Base-by-base conservation (phyloP, 139 green algal species). In the Mychonastes homosphaera region DNA sequence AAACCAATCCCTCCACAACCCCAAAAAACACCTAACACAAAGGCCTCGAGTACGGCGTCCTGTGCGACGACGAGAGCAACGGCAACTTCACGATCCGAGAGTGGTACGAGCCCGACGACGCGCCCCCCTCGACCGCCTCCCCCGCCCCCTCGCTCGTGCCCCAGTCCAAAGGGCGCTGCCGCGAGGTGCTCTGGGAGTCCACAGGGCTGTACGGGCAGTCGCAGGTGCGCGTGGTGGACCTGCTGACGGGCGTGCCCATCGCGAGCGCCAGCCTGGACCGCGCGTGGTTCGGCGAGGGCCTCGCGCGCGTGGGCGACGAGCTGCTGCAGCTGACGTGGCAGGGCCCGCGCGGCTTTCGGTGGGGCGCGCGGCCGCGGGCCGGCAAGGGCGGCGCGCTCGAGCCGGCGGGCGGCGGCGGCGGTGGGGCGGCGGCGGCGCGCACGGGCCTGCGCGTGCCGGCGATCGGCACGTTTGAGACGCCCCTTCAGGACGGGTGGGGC, bases 401-500 rank as follows among this genome's bases (percentile, higher is more conserved):
- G n/a, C 21, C 23, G 53, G 53, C 50, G 36, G 5, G 16, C 23
- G 9, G 38, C 48, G 21, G 19, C 13, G 19, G 13, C 7, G 24
- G 27, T 52, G n/a, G n/a, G n/a, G n/a, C n/a, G n/a, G n/a, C n/a
- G n/a, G n/a, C n/a, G n/a, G n/a, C n/a, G 36, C 36, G 12, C 12
- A 13, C 36, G 10, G 36, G 12, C 36, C n/a, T 44, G 12, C 54
- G 5, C 26, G 36, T 33, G 7, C 2, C 52, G n/a, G 64, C 80
- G 73, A 41, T 73, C 9, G 71, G 67, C 16, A 43, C 33, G 4
- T 64, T 73, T 39, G 34, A 79, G 18, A 80, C 75, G 2, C 72
- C 65, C 0, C 72, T 95, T 27, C 58, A n/a, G 6, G 87, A 95
- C 63, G 87, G 87, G 23, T 95, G 87, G 87, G 87, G 87, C 23